phyloP scores from a whole-genome alignment of 2,329 filamentous ascomycete species.

The Penicillium sp. region DNA sequence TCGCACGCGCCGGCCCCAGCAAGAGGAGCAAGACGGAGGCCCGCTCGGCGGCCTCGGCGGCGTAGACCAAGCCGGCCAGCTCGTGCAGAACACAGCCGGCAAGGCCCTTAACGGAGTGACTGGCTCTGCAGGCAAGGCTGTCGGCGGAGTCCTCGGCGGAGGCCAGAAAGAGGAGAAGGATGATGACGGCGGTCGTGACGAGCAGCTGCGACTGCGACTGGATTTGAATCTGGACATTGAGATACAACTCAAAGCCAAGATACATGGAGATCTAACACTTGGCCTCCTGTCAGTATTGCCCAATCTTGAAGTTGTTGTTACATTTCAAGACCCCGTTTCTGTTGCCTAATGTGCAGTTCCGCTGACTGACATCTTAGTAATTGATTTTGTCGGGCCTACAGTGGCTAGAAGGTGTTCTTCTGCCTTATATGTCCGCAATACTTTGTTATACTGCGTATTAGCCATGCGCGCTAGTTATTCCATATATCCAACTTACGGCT shows the following conservation, averaged over 20 bases:
- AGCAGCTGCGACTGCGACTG: conserved; percentile 65
- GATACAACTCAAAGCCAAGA: conserved; percentile 78
- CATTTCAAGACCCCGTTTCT: background rate
- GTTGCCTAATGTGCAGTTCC: conserved; percentile 1
- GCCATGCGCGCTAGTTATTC: background rate
- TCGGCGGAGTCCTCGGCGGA: conserved; percentile 36
- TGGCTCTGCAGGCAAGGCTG: conserved; percentile 40
- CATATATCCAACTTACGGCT: conserved; percentile 10
- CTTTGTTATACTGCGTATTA: background rate
- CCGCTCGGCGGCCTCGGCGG: conserved; percentile 48
- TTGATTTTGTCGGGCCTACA: conserved; percentile 11
- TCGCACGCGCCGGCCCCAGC: conserved; percentile 49
- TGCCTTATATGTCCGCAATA: background rate
- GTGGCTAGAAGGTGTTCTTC: conserved; percentile 17
- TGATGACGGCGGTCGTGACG: conserved; percentile 48
- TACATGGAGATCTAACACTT: conserved; percentile 76
- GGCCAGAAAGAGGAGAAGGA: conserved; percentile 40
- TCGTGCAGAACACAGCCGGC: conserved; percentile 47
- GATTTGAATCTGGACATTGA: conserved; percentile 78
- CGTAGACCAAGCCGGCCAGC: conserved; percentile 54
- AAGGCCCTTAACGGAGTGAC: conserved; percentile 44
- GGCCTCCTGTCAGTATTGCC: conserved; percentile 62
- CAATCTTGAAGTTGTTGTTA: background rate
- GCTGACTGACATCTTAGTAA: conserved; percentile 19
- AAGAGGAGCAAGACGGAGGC: conserved; percentile 42